A percentile compares a stretch with the other conserved stretches of the same genome.
Conservation (phyloP, 2,329 filamentous ascomycete genomes). For the Fusarium armeniacum region DNA sequence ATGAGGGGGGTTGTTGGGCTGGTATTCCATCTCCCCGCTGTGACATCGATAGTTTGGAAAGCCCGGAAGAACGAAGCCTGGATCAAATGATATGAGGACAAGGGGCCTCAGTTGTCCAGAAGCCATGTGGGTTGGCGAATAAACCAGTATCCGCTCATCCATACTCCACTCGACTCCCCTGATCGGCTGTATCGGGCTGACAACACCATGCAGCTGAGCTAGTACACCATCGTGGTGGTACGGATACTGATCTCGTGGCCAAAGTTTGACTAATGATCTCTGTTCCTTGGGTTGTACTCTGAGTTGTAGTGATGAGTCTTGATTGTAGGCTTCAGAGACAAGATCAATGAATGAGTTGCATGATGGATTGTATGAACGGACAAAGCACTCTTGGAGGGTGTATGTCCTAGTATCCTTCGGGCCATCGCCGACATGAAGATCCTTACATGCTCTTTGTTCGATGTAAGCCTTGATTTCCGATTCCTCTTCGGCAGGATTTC, state of each 20-base stretch:
- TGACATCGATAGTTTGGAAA: constrained; percentile 29
- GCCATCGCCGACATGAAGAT: constrained; percentile 64
- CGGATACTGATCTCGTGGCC: constrained; percentile 42
- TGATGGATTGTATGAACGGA: constrained; percentile 67
- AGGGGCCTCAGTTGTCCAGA: constrained; percentile 38
- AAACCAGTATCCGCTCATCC: constrained; percentile 65
- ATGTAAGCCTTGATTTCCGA: constrained; percentile 56
- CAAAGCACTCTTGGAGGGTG: constrained; percentile 66
- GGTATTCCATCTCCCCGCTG: not conserved
- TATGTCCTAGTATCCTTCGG: constrained; percentile 59
- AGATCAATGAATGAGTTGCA: constrained; percentile 71
- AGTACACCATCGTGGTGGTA: constrained; percentile 4
- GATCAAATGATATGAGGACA: constrained; percentile 52
- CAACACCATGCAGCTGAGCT: constrained; percentile 54
- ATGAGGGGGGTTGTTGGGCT: not conserved
- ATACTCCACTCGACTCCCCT: constrained; percentile 58
- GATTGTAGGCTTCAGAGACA: constrained; percentile 54
- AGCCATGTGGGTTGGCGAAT: constrained; percentile 50
- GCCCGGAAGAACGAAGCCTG: constrained; percentile 44
- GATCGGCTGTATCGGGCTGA: constrained; percentile 54
- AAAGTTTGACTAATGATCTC: constrained; percentile 31
- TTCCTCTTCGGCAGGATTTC: not conserved
- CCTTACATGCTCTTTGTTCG: constrained; percentile 31
- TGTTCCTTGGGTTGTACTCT: constrained; percentile 44
- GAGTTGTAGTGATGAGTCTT: constrained; percentile 61